These are phyloP conservation scores for Linnemannia elongata DNA, from an alignment of 192 early-diverging fungal species.

Conservation along the genomic window DNA sequence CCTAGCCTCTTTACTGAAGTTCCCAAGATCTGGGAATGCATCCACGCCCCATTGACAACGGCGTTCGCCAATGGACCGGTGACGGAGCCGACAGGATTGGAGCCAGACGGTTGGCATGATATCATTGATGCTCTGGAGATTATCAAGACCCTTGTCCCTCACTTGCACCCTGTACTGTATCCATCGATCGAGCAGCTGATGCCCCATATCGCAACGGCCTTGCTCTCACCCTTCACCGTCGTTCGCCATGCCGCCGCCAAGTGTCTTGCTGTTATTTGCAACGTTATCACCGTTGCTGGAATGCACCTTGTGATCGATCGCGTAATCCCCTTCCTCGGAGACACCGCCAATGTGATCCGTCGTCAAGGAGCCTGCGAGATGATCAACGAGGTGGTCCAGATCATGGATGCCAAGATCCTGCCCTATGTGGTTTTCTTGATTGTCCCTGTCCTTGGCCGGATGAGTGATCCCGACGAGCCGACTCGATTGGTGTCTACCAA, in stretches of 20 bases:
- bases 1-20: slow-evolving; percentile 72
- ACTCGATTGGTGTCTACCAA: slow-evolving; percentile 93
- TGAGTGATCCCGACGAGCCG: slow-evolving; percentile 94
- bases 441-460: slow-evolving; percentile 94
- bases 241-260: slow-evolving; percentile 85
- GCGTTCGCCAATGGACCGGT: slow-evolving; percentile 56
- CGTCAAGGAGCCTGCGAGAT: slow-evolving; percentile 93
- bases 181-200: slow-evolving; percentile 69
- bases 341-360: slow-evolving; percentile 72
- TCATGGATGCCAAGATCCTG: slow-evolving; percentile 84
- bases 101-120: slow-evolving; percentile 68
- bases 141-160: slow-evolving; percentile 73
- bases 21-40: slow-evolving; percentile 80
- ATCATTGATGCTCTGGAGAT: slow-evolving; percentile 85
- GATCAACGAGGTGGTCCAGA: slow-evolving; percentile 84
- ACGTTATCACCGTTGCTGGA: slow-evolving; percentile 73
- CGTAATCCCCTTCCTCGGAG: slow-evolving; percentile 83
- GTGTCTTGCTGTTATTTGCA: slow-evolving; percentile 80
- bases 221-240: slow-evolving; percentile 77
- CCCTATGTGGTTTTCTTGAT: slow-evolving; percentile 99
- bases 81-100: slow-evolving; percentile 39
- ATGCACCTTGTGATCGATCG: slow-evolving; percentile 87
- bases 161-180: slow-evolving; percentile 63
- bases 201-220: slow-evolving; percentile 72
- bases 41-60: slow-evolving; percentile 59